Evolutionary conservation across 2,329 filamentous ascomycete species (phyloP), one percentile per base, ranked within the genome.

Genomic region (Verticillium nubilum): DNA sequence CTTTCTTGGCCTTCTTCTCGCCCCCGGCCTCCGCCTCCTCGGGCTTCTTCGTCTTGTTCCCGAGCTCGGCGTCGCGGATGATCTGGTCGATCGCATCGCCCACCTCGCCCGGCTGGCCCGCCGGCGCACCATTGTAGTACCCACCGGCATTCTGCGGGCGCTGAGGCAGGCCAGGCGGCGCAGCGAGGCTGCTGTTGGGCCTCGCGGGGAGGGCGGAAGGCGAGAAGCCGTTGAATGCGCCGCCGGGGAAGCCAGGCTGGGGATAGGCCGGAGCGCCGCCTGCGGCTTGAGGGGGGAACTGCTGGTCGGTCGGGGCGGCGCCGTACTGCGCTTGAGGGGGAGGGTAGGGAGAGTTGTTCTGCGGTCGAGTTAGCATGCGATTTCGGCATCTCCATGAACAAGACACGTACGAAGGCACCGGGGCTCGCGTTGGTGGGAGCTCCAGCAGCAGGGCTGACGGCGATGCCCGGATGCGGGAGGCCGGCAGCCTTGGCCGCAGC

Each of bases 1-100:
- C 88, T 70, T 86, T 84, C 80, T 89, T 88, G 19, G 75, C 74
- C 68, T 85, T 86, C 77, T 87, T 89, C 71, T 89, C 87, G 1
- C 72, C 71, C 4, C 74, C 70, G 58, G 78, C 79, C 23, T 73
- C 70, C 3, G 73, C 71, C 47, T 74, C 69, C 7, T 73, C 68
- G 17, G 70, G 68, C 59, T 79, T 76, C 69, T 72, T 77, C 52
- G 73, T 71, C 67, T 78, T 81, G 66, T 86, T 83, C 54, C 84
- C 83, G 6, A 83, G 82, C 70, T 87, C 85, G 2, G 85, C 85
- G 78, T 85, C 84, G 56, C 86, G 81, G 65, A 88, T 88, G 64
- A 87, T 72, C 67, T 85, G 79, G 69, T 88, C 86, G 67, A 88
- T 87, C 62, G 87, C 84, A 68, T 88, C 86, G 58, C 80, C 80